These are phyloP conservation scores for Larix kaempferi DNA, from an alignment of 75 land plant species.

Conservation along the genomic window DNA sequence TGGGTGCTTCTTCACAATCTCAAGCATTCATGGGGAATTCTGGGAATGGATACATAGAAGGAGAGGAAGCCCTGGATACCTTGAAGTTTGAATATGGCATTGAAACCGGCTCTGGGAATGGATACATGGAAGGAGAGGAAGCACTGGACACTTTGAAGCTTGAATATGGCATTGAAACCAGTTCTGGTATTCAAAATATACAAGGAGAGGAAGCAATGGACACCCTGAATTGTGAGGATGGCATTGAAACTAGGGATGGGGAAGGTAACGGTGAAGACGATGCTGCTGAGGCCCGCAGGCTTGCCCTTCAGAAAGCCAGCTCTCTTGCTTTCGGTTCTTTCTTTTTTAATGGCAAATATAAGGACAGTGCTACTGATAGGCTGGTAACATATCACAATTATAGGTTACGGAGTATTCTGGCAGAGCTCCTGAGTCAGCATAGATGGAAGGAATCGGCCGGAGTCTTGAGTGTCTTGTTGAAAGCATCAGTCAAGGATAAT, in stretches of 20 bases:
- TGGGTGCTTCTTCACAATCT: background rate
- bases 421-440: background rate
- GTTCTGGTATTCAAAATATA: too few relatives aligned
- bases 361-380: background rate
- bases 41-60: background rate
- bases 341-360: background rate
- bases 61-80: too few relatives aligned
- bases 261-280: background rate
- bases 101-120: background rate
- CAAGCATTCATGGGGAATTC: background rate
- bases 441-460: constrained; percentile 9
- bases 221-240: background rate
- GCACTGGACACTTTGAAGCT: background rate
- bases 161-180: background rate
- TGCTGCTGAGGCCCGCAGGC: background rate
- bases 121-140: too few relatives aligned
- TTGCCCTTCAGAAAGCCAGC: background rate
- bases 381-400: background rate
- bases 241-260: background rate
- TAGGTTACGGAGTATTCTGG: constrained; percentile 4
- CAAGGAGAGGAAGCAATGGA: too few relatives aligned
- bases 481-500: background rate
- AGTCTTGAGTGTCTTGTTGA: background rate
- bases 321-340: constrained; percentile 1
- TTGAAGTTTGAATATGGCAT: background rate